A percentile compares a stretch with the other conserved stretches of the same genome.
Evolutionary conservation across 2,329 filamentous ascomycete genomes (phyloP).

Genomic region (Claviceps digitariae): DNA sequence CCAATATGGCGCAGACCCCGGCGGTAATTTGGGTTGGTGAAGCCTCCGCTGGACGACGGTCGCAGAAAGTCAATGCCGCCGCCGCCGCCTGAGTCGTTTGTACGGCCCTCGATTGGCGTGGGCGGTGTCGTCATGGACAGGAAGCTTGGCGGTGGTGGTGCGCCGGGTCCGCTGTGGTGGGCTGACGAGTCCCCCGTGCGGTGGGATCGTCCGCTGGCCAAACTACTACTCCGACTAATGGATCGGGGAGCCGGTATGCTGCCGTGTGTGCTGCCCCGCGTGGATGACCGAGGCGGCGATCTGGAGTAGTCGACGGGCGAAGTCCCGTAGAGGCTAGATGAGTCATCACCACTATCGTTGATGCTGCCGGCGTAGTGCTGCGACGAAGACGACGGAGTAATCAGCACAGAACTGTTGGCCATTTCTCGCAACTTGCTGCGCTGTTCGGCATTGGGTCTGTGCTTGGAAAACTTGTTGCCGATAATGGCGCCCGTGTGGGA

Average conservation of each 20-base stretch:
- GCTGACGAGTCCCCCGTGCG: conserved; percentile 18
- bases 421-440: conserved; percentile 69
- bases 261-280: conserved; percentile 33
- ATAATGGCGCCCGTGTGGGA: conserved; percentile 94
- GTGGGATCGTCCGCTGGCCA: conserved; percentile 32
- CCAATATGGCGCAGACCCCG: conserved; percentile 8
- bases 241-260: conserved; percentile 31
- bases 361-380: conserved; percentile 27
- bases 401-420: conserved; percentile 62
- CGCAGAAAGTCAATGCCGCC: conserved; percentile 18
- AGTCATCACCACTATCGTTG: conserved; percentile 40
- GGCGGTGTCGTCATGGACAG: conserved; percentile 33
- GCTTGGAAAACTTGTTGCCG: conserved; percentile 89
- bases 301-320: conserved; percentile 45
- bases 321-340: conserved; percentile 37
- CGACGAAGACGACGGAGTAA: conserved; percentile 22
- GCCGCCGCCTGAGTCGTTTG: conserved; percentile 11
- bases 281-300: conserved; percentile 38
- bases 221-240: conserved; percentile 39
- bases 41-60: conserved; percentile 19
- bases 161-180: conserved; percentile 10
- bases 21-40: conserved; percentile 11
- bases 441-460: conserved; percentile 68
- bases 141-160: conserved; percentile 27
- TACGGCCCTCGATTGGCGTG: conserved; percentile 22